Base-by-base conservation (phyloP, 2,329 filamentous ascomycete species). In the Trichoderma lentiforme region DNA sequence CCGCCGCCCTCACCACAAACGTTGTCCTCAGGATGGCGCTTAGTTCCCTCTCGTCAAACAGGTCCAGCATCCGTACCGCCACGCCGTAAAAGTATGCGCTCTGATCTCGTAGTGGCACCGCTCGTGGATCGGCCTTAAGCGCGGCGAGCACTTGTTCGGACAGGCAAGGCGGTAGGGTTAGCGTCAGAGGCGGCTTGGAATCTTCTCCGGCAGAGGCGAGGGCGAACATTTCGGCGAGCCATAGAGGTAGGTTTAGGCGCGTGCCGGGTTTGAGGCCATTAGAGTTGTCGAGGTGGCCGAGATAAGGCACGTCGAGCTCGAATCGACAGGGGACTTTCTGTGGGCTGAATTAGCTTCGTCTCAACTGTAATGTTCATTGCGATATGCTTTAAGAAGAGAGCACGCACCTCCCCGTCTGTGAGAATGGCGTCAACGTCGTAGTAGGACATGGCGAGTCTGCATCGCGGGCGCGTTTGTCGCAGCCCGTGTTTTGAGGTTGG, bases 281-380 rank as follows among this genome's bases (percentile, higher is more conserved):
- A 28, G 92, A 88, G 78, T 94, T 94, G 82, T 97, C 94, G 73
- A 99, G 87, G 80, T 97, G 94, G 76, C 95, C 95, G 60, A 98
- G 89, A 71, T 93, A 91, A 24, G 94, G 92, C 36, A 97, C 91
- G 73, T 95, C 92, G 78, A 98, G 89, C 79, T 97, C 93, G 83
- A 98, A 98, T 66, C 93, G 97, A 84, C 95, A 97, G 53, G 96
- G 95, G 36, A 98, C 89, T 92, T 98, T 98, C 91, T 97, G 76
- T 2, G 28, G 18, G 47, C 15, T 18, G 66, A 30, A 6, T 43
- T 7, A 36, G 26, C 26, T 28, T 28, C 26, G 26, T 26, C 26
- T 26, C 3, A 26, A 26, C 26, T 26, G 26, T 26, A 26, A 26
- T 26, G 3, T 26, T 26, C 26, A 5, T 3, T 4, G 26, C 26